Conservation (phyloP, 306 rosid genomes). For the Cucurbita maxima region DNA sequence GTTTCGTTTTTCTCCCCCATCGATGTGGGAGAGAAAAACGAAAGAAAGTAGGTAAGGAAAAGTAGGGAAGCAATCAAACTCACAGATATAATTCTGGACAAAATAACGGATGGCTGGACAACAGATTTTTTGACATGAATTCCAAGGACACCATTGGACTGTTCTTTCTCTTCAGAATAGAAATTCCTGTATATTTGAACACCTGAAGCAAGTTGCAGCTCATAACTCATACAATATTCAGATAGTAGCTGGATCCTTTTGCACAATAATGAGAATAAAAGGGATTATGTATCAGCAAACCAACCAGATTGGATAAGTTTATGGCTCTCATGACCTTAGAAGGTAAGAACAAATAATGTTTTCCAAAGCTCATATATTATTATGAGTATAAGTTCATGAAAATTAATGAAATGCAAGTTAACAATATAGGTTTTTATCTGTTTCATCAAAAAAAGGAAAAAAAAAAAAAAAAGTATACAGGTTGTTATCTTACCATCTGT, state of each 20-base stretch:
- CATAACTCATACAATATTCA: background rate
- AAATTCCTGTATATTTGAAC: slow-evolving; percentile 15
- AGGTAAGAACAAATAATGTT: background rate
- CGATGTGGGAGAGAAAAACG: no score
- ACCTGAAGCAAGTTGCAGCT: background rate
- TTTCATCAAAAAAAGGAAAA: no score
- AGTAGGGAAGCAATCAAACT: background rate
- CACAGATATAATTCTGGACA: slow-evolving; percentile 11
- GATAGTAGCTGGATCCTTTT: background rate
- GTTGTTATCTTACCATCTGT: slow-evolving; percentile 32
- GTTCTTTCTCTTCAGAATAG: slow-evolving; percentile 12
- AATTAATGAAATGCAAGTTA: background rate
- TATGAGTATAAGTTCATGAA: background rate
- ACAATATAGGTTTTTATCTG: background rate
- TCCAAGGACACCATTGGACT: slow-evolving; percentile 16
- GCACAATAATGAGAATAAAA: background rate
- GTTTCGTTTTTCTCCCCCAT: no score
- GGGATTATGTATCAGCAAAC: background rate
- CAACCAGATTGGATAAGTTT: background rate
- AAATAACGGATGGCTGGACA: slow-evolving; percentile 3
- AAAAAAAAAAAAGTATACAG: no score
- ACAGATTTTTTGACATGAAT: slow-evolving; percentile 6
- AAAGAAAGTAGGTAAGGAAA: background rate
- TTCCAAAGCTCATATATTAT: background rate
- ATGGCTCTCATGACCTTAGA: background rate